Conservation (phyloP, 2,329 filamentous ascomycete species). For the Botrytis tulipae region DNA sequence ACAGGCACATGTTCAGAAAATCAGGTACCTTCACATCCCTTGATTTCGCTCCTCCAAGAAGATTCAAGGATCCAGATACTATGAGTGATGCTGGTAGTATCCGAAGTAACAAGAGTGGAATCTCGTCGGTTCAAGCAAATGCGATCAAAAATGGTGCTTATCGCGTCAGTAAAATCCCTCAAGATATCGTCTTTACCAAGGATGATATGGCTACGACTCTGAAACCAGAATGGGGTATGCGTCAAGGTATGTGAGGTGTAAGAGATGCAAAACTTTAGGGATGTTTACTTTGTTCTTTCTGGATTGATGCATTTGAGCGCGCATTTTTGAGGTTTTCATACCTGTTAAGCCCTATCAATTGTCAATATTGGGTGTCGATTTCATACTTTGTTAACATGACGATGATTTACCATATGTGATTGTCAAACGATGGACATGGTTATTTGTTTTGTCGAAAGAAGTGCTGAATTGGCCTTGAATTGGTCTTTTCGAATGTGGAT, state of each 20-base stretch:
- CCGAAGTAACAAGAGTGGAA: constrained; percentile 60
- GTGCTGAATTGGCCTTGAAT: background rate
- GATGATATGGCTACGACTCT: constrained; percentile 55
- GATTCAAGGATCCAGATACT: constrained; percentile 61
- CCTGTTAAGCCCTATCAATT: constrained; percentile 5
- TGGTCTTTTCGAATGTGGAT: background rate
- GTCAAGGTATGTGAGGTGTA: constrained; percentile 28
- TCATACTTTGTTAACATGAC: background rate
- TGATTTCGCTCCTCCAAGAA: constrained; percentile 77
- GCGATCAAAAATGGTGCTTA: constrained; percentile 68
- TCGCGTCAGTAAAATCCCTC: constrained; percentile 65
- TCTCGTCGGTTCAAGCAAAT: constrained; percentile 56
- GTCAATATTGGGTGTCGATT: constrained; percentile 14
- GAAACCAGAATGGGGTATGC: constrained; percentile 43
- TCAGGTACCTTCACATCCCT: constrained; percentile 75
- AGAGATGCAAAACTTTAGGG: constrained; percentile 26
- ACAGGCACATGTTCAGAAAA: constrained; percentile 69
- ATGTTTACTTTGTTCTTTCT: constrained; percentile 28
- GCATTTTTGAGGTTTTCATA: constrained; percentile 31
- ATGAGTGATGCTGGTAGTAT: constrained; percentile 68
- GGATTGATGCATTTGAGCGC: constrained; percentile 31
- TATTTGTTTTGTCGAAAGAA: constrained; percentile 11
- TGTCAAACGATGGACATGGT: background rate
- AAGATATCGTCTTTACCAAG: constrained; percentile 62
- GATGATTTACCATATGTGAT: background rate